Evolutionary conservation across 352 stramenopile species (phyloP).

Genomic region (Phytophthora meadii): DNA sequence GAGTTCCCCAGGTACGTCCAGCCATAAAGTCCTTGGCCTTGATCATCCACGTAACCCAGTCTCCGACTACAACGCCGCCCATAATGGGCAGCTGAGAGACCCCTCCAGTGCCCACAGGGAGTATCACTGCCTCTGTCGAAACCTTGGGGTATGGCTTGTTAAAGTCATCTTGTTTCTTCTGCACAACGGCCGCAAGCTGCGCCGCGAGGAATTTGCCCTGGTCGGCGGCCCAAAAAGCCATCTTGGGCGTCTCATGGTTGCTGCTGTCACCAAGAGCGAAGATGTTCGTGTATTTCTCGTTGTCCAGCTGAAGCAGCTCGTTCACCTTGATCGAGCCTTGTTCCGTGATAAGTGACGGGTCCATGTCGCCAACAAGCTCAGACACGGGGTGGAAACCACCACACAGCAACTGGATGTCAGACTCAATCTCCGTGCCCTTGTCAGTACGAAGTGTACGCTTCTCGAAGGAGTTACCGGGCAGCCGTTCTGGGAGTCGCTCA

Average conservation of each 20-base stretch:
- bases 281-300: slow-evolving; percentile 45
- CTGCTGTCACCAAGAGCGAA: slow-evolving; percentile 60
- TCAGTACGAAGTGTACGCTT: slow-evolving; percentile 48
- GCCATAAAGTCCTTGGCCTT: slow-evolving; percentile 54
- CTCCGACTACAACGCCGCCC: slow-evolving; percentile 45
- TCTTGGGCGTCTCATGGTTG: slow-evolving; percentile 53
- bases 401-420: slow-evolving; percentile 65
- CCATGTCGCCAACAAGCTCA: slow-evolving; percentile 42
- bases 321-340: slow-evolving; percentile 59
- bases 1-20: slow-evolving; percentile 33
- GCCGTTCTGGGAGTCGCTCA: slow-evolving; percentile 43
- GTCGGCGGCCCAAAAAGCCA: slow-evolving; percentile 43
- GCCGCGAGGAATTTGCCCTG: slow-evolving; percentile 50
- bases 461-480: slow-evolving; percentile 46
- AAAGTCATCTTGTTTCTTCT: slow-evolving; percentile 28
- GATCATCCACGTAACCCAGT: slow-evolving; percentile 47
- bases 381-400: slow-evolving; percentile 41
- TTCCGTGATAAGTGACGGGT: slow-evolving; percentile 41
- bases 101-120: slow-evolving; percentile 45
- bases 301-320: slow-evolving; percentile 50
- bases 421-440: slow-evolving; percentile 57
- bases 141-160: slow-evolving; percentile 36
- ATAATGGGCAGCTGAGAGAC: slow-evolving; percentile 54
- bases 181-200: slow-evolving; percentile 36
- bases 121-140: slow-evolving; percentile 38